Percentiles rank a stretch among this genome's conserved stretches.
Conservation (phyloP, 495 filamentous ascomycete genomes). For the Bacidia rubella region DNA sequence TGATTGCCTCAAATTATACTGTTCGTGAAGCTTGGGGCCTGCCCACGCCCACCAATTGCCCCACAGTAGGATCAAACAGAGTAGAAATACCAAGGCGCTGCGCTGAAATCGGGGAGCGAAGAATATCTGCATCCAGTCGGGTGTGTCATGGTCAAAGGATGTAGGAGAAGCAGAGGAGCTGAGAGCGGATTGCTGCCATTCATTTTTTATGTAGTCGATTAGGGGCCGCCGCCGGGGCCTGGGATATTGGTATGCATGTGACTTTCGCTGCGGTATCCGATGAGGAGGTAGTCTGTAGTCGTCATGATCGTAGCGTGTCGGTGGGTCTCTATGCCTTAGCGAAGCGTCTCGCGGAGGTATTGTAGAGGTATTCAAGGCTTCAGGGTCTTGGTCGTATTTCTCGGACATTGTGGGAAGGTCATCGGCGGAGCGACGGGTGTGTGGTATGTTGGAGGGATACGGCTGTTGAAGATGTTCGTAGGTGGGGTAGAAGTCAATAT, state of each 20-base stretch:
- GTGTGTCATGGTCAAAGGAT: conserved; percentile 20
- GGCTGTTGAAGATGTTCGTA: background rate
- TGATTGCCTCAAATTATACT: conserved; percentile 23
- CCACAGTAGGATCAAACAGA: conserved; percentile 26
- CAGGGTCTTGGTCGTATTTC: background rate
- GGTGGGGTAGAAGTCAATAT: conserved; percentile 8
- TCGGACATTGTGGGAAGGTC: conserved; percentile 5
- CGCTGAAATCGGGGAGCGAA: conserved; percentile 36
- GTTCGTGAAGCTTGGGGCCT: conserved; percentile 30
- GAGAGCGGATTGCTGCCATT: conserved; percentile 28
- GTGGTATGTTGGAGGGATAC: background rate
- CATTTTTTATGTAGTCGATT: conserved; percentile 33
- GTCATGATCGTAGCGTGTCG: background rate
- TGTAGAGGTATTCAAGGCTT: background rate
- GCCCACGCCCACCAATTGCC: conserved; percentile 29
- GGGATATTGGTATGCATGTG: conserved; percentile 12
- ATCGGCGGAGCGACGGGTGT: background rate
- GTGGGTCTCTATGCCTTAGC: background rate
- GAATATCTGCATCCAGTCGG: conserved; percentile 19
- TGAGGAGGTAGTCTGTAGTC: background rate
- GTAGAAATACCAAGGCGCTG: conserved; percentile 31
- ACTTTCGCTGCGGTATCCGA: conserved; percentile 7
- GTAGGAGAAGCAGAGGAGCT: conserved; percentile 16
- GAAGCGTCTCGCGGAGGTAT: conserved; percentile 4
- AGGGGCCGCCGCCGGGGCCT: conserved; percentile 23